phyloP scores from a whole-genome alignment of 1,284 basidiomycete genomes.

The Sporisorium graminicola region DNA sequence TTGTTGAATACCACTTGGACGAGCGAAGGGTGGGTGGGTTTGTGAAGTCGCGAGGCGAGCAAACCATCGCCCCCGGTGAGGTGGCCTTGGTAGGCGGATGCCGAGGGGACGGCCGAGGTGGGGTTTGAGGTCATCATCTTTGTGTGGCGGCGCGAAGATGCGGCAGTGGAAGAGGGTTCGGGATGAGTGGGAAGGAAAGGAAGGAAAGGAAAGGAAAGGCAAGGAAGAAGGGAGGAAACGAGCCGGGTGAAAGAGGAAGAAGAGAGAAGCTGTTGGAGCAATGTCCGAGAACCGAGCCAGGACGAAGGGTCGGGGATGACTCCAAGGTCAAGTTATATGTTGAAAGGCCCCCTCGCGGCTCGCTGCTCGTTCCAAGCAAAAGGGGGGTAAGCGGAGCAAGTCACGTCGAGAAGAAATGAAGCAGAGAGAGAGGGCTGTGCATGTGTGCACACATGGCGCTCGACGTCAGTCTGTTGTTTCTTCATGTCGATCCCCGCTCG shows the following conservation, averaged over 20 bases:
- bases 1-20: conserved; percentile 62
- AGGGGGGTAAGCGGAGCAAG: not conserved
- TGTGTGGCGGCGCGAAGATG: not conserved
- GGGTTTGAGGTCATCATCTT: conserved; percentile 35
- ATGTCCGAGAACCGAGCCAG: not conserved
- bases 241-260: not conserved
- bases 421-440: not conserved
- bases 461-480: not conserved
- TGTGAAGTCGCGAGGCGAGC: conserved; percentile 45
- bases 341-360: conserved; percentile 1
- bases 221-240: not conserved
- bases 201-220: not conserved
- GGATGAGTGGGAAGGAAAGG: not conserved
- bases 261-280: not conserved
- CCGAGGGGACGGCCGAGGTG: conserved; percentile 2
- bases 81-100: conserved; percentile 50
- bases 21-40: conserved; percentile 55
- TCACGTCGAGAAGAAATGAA: conserved; percentile 1
- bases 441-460: not conserved
- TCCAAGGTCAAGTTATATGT: not conserved
- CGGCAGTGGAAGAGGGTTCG: not conserved
- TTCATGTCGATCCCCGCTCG: not conserved
- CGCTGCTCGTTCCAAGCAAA: not conserved
- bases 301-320: not conserved
- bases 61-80: conserved; percentile 55